phyloP scores from a whole-genome alignment of 148 eudicot genomes.

The Rhododendron molle region DNA sequence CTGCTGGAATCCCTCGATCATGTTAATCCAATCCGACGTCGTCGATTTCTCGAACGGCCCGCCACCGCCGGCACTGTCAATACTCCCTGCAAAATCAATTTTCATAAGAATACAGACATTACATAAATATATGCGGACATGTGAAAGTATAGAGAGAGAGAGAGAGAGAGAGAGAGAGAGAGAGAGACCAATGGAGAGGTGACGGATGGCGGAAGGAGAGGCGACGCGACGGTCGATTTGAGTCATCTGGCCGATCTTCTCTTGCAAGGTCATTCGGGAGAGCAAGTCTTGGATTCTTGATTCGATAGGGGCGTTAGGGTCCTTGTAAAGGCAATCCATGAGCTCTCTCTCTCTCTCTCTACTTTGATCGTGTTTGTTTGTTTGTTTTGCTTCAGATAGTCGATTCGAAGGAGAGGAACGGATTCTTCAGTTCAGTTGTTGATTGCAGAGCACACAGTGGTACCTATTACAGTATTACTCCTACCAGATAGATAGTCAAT shows the following conservation, averaged over 20 bases:
- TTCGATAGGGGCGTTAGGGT: conserved; percentile 66
- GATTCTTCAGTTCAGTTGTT: background rate
- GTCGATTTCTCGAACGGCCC: conserved; percentile 54
- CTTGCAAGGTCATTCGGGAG: conserved; percentile 70
- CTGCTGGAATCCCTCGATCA: conserved; percentile 74
- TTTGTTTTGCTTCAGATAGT: background rate
- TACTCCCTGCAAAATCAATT: conserved; percentile 50
- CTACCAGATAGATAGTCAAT: too few species aligned
- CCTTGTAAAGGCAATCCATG: conserved; percentile 47
- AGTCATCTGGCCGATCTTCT: conserved; percentile 92
- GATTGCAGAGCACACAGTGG: too few species aligned
- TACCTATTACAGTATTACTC: too few species aligned
- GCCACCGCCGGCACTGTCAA: conserved; percentile 70
- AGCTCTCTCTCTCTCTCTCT: background rate
- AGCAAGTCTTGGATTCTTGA: conserved; percentile 69
- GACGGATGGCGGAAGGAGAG: conserved; percentile 42
- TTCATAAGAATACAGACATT: too few species aligned
- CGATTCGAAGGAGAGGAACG: background rate
- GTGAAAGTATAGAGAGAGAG: background rate
- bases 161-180: conserved; percentile 9
- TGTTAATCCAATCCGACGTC: conserved; percentile 81
- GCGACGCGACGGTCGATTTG: conserved; percentile 77
- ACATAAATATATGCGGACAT: too few species aligned
- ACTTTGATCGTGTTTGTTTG: background rate
- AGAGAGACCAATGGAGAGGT: conserved; percentile 52